Evolutionary conservation across 2,329 filamentous ascomycete genomes (phyloP), one percentile per base, ranked within the genome.

Genomic region (Emmonsiellopsis sp.): DNA sequence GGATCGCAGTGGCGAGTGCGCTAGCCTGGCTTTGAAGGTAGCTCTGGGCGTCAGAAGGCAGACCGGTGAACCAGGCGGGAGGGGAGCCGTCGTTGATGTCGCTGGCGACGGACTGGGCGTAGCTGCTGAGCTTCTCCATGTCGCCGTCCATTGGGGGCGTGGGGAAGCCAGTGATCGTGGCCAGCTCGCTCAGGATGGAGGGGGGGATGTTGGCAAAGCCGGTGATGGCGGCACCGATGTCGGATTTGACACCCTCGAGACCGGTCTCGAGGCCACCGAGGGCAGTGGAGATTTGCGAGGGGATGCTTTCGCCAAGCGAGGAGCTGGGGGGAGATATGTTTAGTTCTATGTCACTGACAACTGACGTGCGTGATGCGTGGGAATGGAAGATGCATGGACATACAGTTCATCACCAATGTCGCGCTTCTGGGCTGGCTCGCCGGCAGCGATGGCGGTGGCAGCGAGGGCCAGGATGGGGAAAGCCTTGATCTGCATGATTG

Each of bases 401-500:
- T 45, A 37, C 32, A 53, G 13, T 2, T 49, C 15, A 26, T 48
- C 34, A 38, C 47, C 15, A 20, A 40, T 11, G 31, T 38, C 16
- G 15, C 35, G 26, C 35, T 48, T 44, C 16, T 43, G 34, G 11
- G 38, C 44, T 11, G 9, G 31, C 42, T 53, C 43, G 34, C 35
- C 37, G 13, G 47, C 40, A 5, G 58, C 62, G 42, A 57, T 51
- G 35, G 57, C 58, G 16, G 56, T 54, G 48, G 56, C 53, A 45
- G 56, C 57, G 16, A 64, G 50, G 34, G 60, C 58, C 35, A 58
- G 52, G 40, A 62, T 11, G 31, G 60, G 52, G 45, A 61, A 47
- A 9, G 48, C 43, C 52, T 61, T 61, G 58, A 60, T 55, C 54
- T 61, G 57, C 62, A 63, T 63, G 16, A n/a, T 63, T 50, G 49